A percentile compares a stretch with the other conserved stretches of the same genome.
These are phyloP conservation scores for Hypoxylon sp. DNA, from an alignment of 2,329 filamentous ascomycete genomes.

Conservation along the genomic window DNA sequence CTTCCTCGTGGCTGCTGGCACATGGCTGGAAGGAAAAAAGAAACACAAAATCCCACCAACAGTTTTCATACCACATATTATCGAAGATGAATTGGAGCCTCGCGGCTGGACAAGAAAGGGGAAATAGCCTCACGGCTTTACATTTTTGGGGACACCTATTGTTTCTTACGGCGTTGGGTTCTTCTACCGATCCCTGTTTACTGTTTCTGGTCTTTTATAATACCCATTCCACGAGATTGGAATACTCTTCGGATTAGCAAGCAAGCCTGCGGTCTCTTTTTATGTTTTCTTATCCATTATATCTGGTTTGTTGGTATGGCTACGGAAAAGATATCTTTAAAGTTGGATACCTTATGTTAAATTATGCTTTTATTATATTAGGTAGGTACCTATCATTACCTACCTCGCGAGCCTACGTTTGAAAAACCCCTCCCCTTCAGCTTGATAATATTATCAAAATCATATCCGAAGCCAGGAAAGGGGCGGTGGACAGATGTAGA, in stretches of 20 bases:
- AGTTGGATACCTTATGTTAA: constrained; percentile 15
- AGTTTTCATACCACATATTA: constrained; percentile 39
- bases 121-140: constrained; percentile 49
- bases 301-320: constrained; percentile 35
- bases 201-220: constrained; percentile 27
- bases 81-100: constrained; percentile 50
- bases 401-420: too few relatives aligned
- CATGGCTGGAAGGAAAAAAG: constrained; percentile 13
- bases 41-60: constrained; percentile 26
- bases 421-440: background rate
- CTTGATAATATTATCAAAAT: background rate
- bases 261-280: constrained; percentile 6
- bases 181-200: constrained; percentile 15
- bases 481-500: constrained; percentile 7
- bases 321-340: constrained; percentile 35
- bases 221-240: constrained; percentile 34
- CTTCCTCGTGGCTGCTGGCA: constrained; percentile 6
- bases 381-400: background rate
- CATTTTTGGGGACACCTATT: constrained; percentile 30
- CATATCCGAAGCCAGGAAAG: background rate
- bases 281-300: constrained; percentile 8
- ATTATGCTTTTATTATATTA: background rate
- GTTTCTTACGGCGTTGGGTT: constrained; percentile 44
- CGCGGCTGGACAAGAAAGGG: constrained; percentile 49
- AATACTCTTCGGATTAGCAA: constrained; percentile 26